Base-by-base conservation (phyloP, 371 early-diverging fungal genomes). In the Rozella allomycis region DNA sequence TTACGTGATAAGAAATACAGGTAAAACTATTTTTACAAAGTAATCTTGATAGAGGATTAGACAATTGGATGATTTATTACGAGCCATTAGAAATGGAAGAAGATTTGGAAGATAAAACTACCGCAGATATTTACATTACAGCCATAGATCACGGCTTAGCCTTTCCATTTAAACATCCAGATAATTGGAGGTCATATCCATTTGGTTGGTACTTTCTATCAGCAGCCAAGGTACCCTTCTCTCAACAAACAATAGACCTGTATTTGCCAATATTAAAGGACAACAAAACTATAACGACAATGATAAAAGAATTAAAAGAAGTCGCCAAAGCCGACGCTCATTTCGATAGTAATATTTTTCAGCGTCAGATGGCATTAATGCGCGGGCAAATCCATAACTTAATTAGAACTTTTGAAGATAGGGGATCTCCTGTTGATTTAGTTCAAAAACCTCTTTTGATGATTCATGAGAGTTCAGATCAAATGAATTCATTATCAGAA, bases 111-210 rank as follows among this genome's bases (percentile, higher is more conserved):
- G 3, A 13, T 26, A 14, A 14, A 7, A 26, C 1, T 14, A 0
- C 2, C 4, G 9, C 16, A 4, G 13, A 10, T 10, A 13, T 57
- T 16, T 35, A 38, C 12, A 40, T 83, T 11, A 79, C 80, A 0
- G 83, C 80, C 14, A 87, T 87, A 27, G 87, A 87, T 47, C 78
- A 87, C 44, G 87, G 87, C 1, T 60, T 87, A 8, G 41, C 41
- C 3, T 86, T 86, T 36, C 87, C 87, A 0, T 78, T 67, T 45
- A 82, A 87, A 42, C 87, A 87, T 43, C 87, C 87, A 0, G 80
- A 87, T 49, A n/a, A 20, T 30, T 17, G 20, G 20, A 26, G 32
- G 5, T 74, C 78, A 0, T 87, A 84, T 39, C 87, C 87, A 2
- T 80, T 72, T 50, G 83, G 77, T 4, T 84, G 84, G 87, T 43